Base-by-base conservation (phyloP, 352 stramenopile genomes). In the Poterioochromonas sp. region DNA sequence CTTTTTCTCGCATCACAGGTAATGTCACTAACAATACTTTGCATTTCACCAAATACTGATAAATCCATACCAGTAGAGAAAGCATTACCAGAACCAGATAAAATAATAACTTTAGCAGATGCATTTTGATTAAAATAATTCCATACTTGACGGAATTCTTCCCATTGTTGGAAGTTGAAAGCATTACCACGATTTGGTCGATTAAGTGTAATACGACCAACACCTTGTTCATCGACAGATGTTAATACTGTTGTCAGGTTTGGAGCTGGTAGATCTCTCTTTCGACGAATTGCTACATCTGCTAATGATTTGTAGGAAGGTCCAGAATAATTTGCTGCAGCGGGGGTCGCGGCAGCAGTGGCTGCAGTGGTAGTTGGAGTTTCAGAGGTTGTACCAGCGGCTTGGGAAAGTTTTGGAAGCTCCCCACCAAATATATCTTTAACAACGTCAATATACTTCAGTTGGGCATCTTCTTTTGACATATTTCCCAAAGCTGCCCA, bases 51-150 rank as follows among this genome's bases (percentile, higher is more conserved):
- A 69, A 94, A 94, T 34, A 94, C 88, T 64, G 89, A 84, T 32
- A 94, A 83, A 78, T 94, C 90, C 89, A 94, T 94, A 73, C 90
- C 90, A 76, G 88, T 92, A 58, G 87, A 90, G 83, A 94, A 94
- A 0, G 83, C 85, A 44, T 85, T 84, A n/a, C 88, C 88, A 78
- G 90, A 83, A 32, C 90, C 89, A 32, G 87, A 90, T 58, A 94
- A 81, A 15, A 94, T 78, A 20, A 93, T 87, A 20, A 85, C 87
- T 64, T 86, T 87, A 63, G 92, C 87, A 79, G 82, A 88, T 44
- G 91, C 87, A 11, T 81, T 37, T n/a, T 39, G 3, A 73, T 92
- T 86, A 37, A 93, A 82, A 54, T 84, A 79, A 40, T 89, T 82
- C 47, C 93, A 94, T 22, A 86, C 84, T 54, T 86, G 77, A 26